Evolutionary conservation across 2,329 filamentous ascomycete species (phyloP), one percentile per base, ranked within the genome.

Genomic region (Fusarium piperis): DNA sequence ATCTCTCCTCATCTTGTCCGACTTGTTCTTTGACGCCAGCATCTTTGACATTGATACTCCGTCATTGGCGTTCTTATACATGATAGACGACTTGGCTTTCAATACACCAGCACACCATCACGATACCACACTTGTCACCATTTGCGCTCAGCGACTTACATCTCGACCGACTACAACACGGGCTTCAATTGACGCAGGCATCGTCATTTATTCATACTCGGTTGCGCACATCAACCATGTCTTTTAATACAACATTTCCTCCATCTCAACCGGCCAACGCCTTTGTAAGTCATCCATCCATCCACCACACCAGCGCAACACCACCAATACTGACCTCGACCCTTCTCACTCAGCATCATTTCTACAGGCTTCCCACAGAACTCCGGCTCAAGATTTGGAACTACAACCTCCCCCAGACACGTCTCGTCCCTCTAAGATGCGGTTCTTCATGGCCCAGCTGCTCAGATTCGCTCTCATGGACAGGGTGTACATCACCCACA

Each of bases 301-400:
- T 28, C 6, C 18, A 55, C 26, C 53, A 62, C 48, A 35, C n/a
- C 44, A 32, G 35, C 41, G 44, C 28, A 16, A 28, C 23, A 65
- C 39, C 32, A 55, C 41, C 41, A 16, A 55, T 20, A 18, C 73
- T 73, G 41, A 72, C 61, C 48, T 62, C 46, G 32, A 11, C 15
- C 33, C 20, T 56, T 26, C 20, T 36, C 51, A 16, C 44, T 23
- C 68, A 87, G 85, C 80, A 77, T 51, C 72, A 78, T 55, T 87
- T 87, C 68, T 66, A 79, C 18, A 76, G 74, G 44, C 83, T 87
- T 1, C 85, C 85, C 2, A 73, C 81, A 13, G 85, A 87, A 71
- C 77, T 87, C 16, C 83, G 85, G 12, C 77, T 86, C 26, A 83
- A 81, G 62, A 85, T 87, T 55, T 87, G 85, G 85, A 78, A 78